Conservation (phyloP, 2,329 filamentous ascomycete species). For the Trichoderma atroviride region DNA sequence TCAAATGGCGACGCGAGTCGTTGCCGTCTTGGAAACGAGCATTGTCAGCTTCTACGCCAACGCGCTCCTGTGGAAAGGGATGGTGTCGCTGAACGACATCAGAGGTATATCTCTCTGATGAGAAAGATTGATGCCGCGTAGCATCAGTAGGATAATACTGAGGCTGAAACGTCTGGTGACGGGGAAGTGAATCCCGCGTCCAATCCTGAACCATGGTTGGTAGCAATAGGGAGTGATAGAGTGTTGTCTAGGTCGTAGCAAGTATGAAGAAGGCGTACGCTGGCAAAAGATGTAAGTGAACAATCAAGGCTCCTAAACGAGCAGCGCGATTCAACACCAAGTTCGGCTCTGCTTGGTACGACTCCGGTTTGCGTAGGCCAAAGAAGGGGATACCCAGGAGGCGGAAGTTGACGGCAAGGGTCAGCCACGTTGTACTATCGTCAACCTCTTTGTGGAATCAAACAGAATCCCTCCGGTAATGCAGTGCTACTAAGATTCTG, state of each 20-base stretch:
- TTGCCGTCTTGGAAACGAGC: slow-evolving; percentile 43
- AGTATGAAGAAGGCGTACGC: neutral
- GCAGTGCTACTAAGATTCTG: slow-evolving; percentile 1
- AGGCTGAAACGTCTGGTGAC: slow-evolving; percentile 37
- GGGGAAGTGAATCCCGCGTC: slow-evolving; percentile 44
- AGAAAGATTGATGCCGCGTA: slow-evolving; percentile 39
- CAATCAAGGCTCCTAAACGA: neutral
- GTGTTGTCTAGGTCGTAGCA: neutral
- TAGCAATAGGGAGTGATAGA: slow-evolving; percentile 34
- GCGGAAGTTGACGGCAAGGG: neutral
- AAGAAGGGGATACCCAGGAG: neutral
- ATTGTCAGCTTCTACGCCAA: slow-evolving; percentile 38
- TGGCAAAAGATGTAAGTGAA: slow-evolving; percentile 2
- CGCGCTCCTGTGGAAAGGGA: slow-evolving; percentile 38
- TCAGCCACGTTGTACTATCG: neutral
- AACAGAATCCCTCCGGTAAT: slow-evolving; percentile 3
- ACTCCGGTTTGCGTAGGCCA: slow-evolving; percentile 23
- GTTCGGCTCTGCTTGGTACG: slow-evolving; percentile 14
- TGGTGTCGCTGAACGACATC: slow-evolving; percentile 38
- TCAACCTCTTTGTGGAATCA: slow-evolving; percentile 9
- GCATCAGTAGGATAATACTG: slow-evolving; percentile 30
- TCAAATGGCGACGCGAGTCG: slow-evolving; percentile 42
- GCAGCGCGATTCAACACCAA: neutral
- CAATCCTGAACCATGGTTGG: slow-evolving; percentile 47
- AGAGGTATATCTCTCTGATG: slow-evolving; percentile 36